Evolutionary conservation across 2,329 filamentous ascomycete species (phyloP).

Genomic region (Colletotrichum paranaense): DNA sequence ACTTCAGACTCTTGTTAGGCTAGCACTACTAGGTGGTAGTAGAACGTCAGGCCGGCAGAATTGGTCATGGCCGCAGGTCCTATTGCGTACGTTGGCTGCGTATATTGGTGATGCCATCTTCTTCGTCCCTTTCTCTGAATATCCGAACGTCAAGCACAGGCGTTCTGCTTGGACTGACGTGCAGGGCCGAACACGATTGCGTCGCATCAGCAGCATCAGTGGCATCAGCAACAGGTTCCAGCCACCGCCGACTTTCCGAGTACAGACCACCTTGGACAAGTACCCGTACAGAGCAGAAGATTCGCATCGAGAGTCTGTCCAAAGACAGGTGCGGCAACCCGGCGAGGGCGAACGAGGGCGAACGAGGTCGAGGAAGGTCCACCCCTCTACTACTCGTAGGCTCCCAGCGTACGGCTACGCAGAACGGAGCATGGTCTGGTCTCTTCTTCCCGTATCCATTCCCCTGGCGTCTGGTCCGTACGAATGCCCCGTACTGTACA

Average conservation of each 20-base stretch:
- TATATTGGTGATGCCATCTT: not conserved
- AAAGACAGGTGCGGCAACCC: not conserved
- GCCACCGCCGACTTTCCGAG: not conserved
- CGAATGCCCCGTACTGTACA: not conserved
- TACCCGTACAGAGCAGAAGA: not conserved
- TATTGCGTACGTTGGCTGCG: not conserved
- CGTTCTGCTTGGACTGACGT: conserved; percentile 23
- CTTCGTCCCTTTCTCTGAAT: conserved; percentile 4
- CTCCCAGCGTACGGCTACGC: not conserved
- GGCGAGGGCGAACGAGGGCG: conserved; percentile 1
- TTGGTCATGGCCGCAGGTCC: not conserved
- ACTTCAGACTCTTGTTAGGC: not conserved
- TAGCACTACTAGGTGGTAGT: not conserved
- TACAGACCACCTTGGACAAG: not conserved
- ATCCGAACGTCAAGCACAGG: conserved; percentile 14
- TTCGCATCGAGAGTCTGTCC: not conserved
- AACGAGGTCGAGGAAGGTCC: conserved; percentile 16
- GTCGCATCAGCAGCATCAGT: not conserved
- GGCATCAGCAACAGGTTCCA: not conserved
- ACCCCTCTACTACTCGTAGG: not conserved
- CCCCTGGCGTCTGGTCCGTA: conserved; percentile 13
- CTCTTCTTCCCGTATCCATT: not conserved
- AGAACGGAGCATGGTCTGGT: not conserved
- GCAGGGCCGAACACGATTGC: conserved; percentile 25
- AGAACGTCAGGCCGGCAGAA: not conserved